These are phyloP conservation scores for Coemansia sp. DNA, from an alignment of 192 early-diverging fungal species.

Conservation along the genomic window DNA sequence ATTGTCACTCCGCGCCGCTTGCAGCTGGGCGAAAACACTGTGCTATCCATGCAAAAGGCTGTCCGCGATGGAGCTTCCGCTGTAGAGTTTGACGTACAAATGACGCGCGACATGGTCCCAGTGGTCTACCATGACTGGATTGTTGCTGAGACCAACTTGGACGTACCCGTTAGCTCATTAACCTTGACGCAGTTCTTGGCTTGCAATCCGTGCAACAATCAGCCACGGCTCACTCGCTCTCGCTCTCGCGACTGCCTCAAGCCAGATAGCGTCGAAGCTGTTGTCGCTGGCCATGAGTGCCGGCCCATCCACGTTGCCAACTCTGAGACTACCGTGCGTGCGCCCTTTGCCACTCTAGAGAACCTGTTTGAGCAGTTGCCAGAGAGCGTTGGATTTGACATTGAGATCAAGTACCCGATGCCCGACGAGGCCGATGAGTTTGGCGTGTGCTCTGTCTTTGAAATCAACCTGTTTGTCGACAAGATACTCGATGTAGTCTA, in stretches of 20 bases:
- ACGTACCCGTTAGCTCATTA: conserved; percentile 66
- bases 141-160: conserved; percentile 69
- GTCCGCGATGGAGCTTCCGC: conserved; percentile 80
- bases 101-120: conserved; percentile 83
- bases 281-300: conserved; percentile 9
- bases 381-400: conserved; percentile 78
- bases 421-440: conserved; percentile 83
- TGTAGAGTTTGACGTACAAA: conserved; percentile 95
- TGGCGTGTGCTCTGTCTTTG: conserved; percentile 66
- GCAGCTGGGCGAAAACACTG: conserved; percentile 91
- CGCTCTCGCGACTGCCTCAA: conserved; percentile 32
- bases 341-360: conserved; percentile 82
- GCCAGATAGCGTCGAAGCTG: neutral
- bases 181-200: conserved; percentile 71
- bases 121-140: conserved; percentile 96
- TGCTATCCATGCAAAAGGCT: conserved; percentile 82
- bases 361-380: conserved; percentile 80
- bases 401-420: conserved; percentile 97
- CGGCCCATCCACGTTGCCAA: conserved; percentile 71
- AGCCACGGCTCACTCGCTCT: neutral
- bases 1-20: conserved; percentile 56
- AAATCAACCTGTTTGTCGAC: conserved; percentile 87
- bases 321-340: conserved; percentile 76
- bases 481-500: conserved; percentile 79
- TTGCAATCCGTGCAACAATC: conserved; percentile 47